Evolutionary conservation across 2,329 filamentous ascomycete genomes (phyloP).

Genomic region (Xylaria sp.): DNA sequence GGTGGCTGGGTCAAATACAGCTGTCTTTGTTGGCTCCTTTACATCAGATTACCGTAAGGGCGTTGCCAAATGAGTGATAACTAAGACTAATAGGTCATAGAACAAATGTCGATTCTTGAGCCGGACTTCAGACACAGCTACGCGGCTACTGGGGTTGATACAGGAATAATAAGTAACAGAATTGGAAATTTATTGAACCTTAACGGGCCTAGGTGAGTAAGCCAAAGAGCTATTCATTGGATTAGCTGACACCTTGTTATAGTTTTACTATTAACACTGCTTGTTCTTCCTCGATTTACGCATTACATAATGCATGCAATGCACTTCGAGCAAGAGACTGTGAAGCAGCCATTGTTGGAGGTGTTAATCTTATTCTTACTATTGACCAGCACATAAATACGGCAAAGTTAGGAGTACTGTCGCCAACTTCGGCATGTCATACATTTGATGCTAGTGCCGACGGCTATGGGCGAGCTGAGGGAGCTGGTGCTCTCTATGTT

Average conservation of each 20-base stretch:
- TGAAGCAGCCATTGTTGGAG: conserved; percentile 51
- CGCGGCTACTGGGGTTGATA: conserved; percentile 49
- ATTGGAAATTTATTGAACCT: conserved; percentile 54
- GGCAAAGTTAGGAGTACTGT: conserved; percentile 50
- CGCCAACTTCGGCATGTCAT: conserved; percentile 48
- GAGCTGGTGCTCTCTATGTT: conserved; percentile 41
- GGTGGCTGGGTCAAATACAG: conserved; percentile 46
- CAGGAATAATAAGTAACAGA: conserved; percentile 52
- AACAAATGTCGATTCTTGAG: conserved; percentile 45
- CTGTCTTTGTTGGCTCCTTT: conserved; percentile 43
- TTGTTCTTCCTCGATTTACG: conserved; percentile 53
- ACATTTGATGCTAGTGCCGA: conserved; percentile 48
- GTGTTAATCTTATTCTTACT: conserved; percentile 52
- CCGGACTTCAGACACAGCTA: conserved; percentile 42
- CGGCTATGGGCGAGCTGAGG: conserved; percentile 45
- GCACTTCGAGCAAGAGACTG: conserved; percentile 48
- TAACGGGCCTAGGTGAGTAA: conserved; percentile 45
- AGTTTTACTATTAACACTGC: conserved; percentile 48
- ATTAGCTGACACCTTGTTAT: conserved; percentile 3
- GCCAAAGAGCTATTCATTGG: background rate
- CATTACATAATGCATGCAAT: conserved; percentile 48
- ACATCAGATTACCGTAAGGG: conserved; percentile 42
- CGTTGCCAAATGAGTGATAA: background rate
- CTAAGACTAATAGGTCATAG: conserved; percentile 14
- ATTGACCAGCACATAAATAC: conserved; percentile 47